phyloP scores from a whole-genome alignment of 2,329 filamentous ascomycete genomes.

The Colletotrichum theobromicola region DNA sequence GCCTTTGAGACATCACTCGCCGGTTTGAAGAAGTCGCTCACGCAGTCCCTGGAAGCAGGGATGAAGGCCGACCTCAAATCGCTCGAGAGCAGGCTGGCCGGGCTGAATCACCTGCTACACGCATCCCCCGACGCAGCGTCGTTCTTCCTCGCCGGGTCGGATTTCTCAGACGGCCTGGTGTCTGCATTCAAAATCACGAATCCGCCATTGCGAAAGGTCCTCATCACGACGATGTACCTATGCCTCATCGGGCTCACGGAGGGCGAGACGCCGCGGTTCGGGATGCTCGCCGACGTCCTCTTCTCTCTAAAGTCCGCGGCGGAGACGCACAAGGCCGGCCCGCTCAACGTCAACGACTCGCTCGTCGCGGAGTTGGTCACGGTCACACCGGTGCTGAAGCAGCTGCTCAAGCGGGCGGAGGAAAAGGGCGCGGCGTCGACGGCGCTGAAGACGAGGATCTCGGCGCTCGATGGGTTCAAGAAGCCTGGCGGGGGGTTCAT shows the following conservation, averaged over 20 bases:
- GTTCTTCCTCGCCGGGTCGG: constrained; percentile 81
- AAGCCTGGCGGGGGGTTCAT: constrained; percentile 56
- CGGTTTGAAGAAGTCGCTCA: constrained; percentile 65
- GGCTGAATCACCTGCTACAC: constrained; percentile 68
- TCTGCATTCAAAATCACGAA: constrained; percentile 70
- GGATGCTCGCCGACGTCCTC: constrained; percentile 80
- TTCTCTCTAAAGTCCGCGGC: constrained; percentile 79
- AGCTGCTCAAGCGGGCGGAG: constrained; percentile 61
- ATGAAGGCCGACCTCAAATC: constrained; percentile 58
- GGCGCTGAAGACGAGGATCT: constrained; percentile 65
- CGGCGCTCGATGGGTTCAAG: constrained; percentile 64
- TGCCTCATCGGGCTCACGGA: constrained; percentile 75
- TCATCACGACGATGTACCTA: constrained; percentile 78
- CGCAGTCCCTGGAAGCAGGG: constrained; percentile 66
- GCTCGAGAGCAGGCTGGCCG: constrained; percentile 59
- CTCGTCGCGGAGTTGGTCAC: constrained; percentile 85
- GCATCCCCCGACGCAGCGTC: constrained; percentile 61
- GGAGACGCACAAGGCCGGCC: constrained; percentile 64
- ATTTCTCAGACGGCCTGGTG: constrained; percentile 81
- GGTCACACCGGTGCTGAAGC: constrained; percentile 75
- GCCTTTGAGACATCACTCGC: constrained; percentile 61
- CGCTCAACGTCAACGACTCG: constrained; percentile 66
- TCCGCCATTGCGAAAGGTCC: constrained; percentile 65
- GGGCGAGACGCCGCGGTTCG: constrained; percentile 70
- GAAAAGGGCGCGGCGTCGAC: constrained; percentile 53